phyloP scores from a whole-genome alignment of 202 grass and related monocot species.

The Hordeum pubiflorum region DNA sequence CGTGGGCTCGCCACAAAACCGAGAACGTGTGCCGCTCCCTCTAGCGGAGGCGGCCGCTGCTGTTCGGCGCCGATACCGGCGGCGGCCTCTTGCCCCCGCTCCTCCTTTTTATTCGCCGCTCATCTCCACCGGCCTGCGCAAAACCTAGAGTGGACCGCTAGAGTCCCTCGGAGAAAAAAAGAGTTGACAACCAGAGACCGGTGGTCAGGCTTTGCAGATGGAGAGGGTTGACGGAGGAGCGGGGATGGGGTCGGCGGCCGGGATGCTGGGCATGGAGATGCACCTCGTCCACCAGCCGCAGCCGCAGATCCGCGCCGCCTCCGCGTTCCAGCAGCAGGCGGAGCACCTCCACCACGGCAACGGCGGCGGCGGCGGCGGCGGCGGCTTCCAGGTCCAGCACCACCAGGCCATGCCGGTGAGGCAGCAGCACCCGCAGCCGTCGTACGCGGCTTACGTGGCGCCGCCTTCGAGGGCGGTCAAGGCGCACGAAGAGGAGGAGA shows the following conservation, averaged over 20 bases:
- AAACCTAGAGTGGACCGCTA: not conserved
- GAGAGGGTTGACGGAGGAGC: slow-evolving; percentile 37
- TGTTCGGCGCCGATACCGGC: slow-evolving; percentile 27
- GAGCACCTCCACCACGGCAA: not conserved
- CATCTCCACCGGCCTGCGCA: not conserved
- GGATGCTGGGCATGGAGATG: slow-evolving; percentile 39
- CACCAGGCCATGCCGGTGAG: slow-evolving; percentile 12
- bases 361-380: not conserved
- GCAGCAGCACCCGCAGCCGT: slow-evolving; percentile 7
- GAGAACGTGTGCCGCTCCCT: slow-evolving; percentile 3
- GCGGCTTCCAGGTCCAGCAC: slow-evolving; percentile 34
- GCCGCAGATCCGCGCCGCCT: slow-evolving; percentile 22
- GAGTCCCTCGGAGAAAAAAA: not conserved
- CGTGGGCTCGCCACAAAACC: slow-evolving; percentile 32
- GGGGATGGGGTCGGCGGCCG: slow-evolving; percentile 17
- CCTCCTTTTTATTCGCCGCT: not conserved
- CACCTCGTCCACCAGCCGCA: slow-evolving; percentile 2
- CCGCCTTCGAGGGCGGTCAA: slow-evolving; percentile 20
- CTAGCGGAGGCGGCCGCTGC: not conserved
- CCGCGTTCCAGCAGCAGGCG: slow-evolving; percentile 24
- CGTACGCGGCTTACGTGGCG: slow-evolving; percentile 33
- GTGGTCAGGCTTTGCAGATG: not conserved
- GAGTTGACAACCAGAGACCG: not conserved
- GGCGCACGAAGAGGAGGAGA: slow-evolving; percentile 31
- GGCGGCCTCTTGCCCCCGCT: not conserved